These are phyloP conservation scores for Xylariales sp. DNA, from an alignment of 2,329 filamentous ascomycete genomes.

Conservation along the genomic window DNA sequence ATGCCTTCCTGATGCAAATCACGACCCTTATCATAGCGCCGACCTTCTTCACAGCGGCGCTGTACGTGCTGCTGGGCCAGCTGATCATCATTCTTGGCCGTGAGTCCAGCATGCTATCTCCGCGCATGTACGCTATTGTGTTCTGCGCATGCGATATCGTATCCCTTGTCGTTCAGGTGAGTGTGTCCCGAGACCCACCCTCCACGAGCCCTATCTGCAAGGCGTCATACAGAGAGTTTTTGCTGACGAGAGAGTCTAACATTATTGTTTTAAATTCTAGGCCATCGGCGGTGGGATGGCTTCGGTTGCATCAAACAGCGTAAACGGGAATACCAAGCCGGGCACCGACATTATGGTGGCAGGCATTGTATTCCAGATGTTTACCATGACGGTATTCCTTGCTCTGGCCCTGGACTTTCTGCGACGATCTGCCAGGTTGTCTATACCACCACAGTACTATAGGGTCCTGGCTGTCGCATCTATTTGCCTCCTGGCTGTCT, in stretches of 20 bases:
- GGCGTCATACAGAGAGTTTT: too few relatives aligned
- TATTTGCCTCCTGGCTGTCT: constrained; percentile 39
- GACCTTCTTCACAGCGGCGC: constrained; percentile 46
- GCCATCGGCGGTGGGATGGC: constrained; percentile 44
- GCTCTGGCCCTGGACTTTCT: constrained; percentile 32
- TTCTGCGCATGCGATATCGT: constrained; percentile 42
- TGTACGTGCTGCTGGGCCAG: constrained; percentile 43
- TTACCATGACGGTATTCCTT: constrained; percentile 42
- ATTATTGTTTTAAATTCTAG: neutral
- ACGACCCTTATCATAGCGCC: constrained; percentile 38
- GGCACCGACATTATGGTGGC: constrained; percentile 45
- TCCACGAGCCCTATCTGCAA: too few relatives aligned
- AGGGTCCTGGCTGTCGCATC: constrained; percentile 29
- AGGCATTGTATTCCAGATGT: constrained; percentile 45
- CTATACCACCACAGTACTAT: constrained; percentile 22
- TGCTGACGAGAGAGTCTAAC: too few relatives aligned
- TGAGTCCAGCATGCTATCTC: constrained; percentile 35
- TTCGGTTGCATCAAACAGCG: constrained; percentile 25
- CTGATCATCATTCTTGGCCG: constrained; percentile 40
- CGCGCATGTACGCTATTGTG: constrained; percentile 40
- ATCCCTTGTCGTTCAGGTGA: constrained; percentile 37
- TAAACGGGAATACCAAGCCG: constrained; percentile 29
- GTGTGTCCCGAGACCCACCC: too few relatives aligned
- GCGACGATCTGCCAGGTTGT: constrained; percentile 24
- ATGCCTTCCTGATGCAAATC: constrained; percentile 46